Conservation (phyloP, 139 green algal genomes). For the Astrephomene gubernaculifera region DNA sequence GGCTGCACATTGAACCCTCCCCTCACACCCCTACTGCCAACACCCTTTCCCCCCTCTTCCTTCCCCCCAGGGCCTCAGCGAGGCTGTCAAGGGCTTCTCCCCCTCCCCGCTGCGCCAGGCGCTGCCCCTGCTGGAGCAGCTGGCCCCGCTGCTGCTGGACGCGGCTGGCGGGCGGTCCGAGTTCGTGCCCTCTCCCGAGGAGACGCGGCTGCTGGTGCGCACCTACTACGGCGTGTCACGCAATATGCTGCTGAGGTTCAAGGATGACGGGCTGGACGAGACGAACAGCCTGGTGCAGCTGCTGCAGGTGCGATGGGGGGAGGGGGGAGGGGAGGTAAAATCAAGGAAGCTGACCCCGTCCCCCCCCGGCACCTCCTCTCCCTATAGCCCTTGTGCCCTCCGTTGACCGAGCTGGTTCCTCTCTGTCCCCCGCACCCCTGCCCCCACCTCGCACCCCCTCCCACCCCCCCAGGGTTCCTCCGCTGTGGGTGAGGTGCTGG, state of each 20-base stretch:
- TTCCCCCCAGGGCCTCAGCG: conserved; percentile 50
- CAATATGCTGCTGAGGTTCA: conserved; percentile 94
- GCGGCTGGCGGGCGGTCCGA: conserved; percentile 71
- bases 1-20: too few relatives aligned
- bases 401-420: too few relatives aligned
- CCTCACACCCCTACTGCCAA: conserved; percentile 57
- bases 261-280: conserved; percentile 91
- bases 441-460: neutral
- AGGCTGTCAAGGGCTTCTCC: conserved; percentile 66
- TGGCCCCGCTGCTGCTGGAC: conserved; percentile 88
- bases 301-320: conserved; percentile 61
- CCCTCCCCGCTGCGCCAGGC: conserved; percentile 80
- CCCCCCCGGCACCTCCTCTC: neutral
- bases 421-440: too few relatives aligned
- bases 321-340: neutral
- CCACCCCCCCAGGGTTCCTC: neutral
- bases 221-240: conserved; percentile 78
- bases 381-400: too few relatives aligned
- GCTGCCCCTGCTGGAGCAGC: conserved; percentile 90
- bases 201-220: conserved; percentile 77
- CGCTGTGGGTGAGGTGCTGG: conserved; percentile 58
- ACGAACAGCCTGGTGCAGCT: conserved; percentile 77
- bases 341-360: neutral
- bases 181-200: conserved; percentile 85
- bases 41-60: conserved; percentile 64